phyloP scores from a whole-genome alignment of 2,329 filamentous ascomycete species.

The Penicillium capsulatum region DNA sequence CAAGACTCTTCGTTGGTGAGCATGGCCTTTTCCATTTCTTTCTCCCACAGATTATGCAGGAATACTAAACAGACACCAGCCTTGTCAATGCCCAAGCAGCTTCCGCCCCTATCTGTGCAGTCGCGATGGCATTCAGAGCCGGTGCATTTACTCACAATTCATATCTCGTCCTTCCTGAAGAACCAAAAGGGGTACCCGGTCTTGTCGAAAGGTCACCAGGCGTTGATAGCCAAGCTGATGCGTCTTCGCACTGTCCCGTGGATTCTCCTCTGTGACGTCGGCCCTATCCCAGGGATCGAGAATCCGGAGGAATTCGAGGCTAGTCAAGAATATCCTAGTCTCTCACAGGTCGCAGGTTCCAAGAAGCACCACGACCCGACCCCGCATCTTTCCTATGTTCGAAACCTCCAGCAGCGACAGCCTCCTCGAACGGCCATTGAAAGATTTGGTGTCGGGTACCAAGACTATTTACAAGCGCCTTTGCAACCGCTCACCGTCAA shows the following conservation, averaged over 20 bases:
- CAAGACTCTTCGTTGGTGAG: constrained; percentile 79
- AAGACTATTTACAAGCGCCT: constrained; percentile 94
- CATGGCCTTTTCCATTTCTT: constrained; percentile 11
- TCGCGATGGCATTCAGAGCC: constrained; percentile 63
- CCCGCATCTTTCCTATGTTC: constrained; percentile 73
- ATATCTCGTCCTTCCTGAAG: constrained; percentile 51
- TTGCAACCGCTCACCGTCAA: constrained; percentile 94
- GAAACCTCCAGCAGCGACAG: constrained; percentile 79
- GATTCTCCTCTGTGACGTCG: constrained; percentile 58
- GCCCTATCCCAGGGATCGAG: constrained; percentile 49
- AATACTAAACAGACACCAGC: constrained; percentile 36
- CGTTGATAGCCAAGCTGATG: constrained; percentile 54
- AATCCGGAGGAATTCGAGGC: constrained; percentile 17
- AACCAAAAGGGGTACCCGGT: constrained; percentile 58
- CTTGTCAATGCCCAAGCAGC: constrained; percentile 54
- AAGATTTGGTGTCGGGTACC: constrained; percentile 66
- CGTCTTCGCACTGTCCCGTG: constrained; percentile 56
- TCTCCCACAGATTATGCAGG: neutral
- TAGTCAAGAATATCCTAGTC: constrained; percentile 58
- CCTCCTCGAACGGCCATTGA: constrained; percentile 61
- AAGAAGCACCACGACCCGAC: constrained; percentile 53
- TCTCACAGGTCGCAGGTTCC: constrained; percentile 60
- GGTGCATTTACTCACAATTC: constrained; percentile 53
- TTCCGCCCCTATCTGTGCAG: constrained; percentile 55
- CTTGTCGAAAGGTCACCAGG: constrained; percentile 55